Conservation (phyloP, 345 rosid species). For the Citrus glauca region DNA sequence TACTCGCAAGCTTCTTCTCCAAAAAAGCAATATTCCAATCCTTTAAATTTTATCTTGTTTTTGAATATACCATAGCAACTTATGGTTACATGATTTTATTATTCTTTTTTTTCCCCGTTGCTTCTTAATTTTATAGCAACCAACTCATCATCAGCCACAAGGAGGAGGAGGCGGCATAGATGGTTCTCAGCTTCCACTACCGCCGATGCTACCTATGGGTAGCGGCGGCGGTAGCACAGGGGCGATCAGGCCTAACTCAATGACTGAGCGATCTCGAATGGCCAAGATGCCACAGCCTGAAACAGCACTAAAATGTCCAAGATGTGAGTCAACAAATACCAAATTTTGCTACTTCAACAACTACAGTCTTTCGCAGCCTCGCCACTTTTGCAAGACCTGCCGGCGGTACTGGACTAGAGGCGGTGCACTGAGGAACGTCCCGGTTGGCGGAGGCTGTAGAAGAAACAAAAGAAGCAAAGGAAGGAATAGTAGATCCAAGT, state of each 20-base stretch:
- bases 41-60: constrained; percentile 23
- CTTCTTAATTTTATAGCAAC: constrained; percentile 30
- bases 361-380: constrained; percentile 73
- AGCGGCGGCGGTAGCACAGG: constrained; percentile 29
- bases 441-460: constrained; percentile 70
- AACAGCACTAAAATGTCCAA: constrained; percentile 54
- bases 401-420: constrained; percentile 79
- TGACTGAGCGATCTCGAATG: constrained; percentile 50
- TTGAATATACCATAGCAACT: constrained; percentile 43
- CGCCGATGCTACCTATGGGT: constrained; percentile 24
- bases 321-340: constrained; percentile 66
- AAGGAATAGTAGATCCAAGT: constrained; percentile 43
- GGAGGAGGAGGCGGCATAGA: constrained; percentile 27
- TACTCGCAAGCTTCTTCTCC: constrained; percentile 14
- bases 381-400: constrained; percentile 77
- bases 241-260: constrained; percentile 41
- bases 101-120: background rate
- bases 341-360: constrained; percentile 80
- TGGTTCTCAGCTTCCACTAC: constrained; percentile 26
- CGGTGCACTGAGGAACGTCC: constrained; percentile 71
- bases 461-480: constrained; percentile 57
- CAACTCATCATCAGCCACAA: constrained; percentile 23
- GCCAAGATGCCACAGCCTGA: constrained; percentile 62
- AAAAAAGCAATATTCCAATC: constrained; percentile 30
- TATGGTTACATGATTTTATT: background rate